phyloP scores from a whole-genome alignment of 2,329 filamentous ascomycete genomes.

The Fusarium scirpi region DNA sequence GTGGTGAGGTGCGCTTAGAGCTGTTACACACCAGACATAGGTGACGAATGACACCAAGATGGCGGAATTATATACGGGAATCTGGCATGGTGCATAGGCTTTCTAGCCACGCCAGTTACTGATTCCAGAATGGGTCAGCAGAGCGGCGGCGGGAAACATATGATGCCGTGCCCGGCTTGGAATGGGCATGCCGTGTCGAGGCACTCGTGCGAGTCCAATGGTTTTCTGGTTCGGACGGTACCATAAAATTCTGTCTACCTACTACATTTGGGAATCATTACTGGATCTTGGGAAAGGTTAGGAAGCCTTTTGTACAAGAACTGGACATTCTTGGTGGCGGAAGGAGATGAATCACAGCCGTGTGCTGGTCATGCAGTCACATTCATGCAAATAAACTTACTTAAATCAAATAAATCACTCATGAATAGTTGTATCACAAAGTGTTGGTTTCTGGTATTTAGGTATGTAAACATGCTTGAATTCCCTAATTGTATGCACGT shows the following conservation, averaged over 20 bases:
- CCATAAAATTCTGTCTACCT: constrained; percentile 43
- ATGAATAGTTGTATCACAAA: not conserved
- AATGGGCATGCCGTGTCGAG: constrained; percentile 36
- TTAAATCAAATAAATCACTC: constrained; percentile 10
- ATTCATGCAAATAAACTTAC: constrained; percentile 36
- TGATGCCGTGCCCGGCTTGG: constrained; percentile 33
- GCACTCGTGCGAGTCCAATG: constrained; percentile 16
- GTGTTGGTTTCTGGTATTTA: not conserved
- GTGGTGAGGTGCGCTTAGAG: constrained; percentile 16
- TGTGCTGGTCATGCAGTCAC: constrained; percentile 37
- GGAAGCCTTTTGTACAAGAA: constrained; percentile 21
- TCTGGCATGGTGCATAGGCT: constrained; percentile 23
- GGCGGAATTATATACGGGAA: constrained; percentile 17
- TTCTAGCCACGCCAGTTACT: constrained; percentile 19
- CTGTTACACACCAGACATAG: constrained; percentile 24
- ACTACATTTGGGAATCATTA: constrained; percentile 24
- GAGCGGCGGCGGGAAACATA: constrained; percentile 32
- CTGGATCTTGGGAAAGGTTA: constrained; percentile 14
- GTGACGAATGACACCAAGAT: constrained; percentile 17
- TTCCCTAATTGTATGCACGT: constrained; percentile 47
- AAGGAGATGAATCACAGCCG: constrained; percentile 27
- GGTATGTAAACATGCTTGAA: not conserved
- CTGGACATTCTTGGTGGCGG: constrained; percentile 14
- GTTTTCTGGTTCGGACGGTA: constrained; percentile 24
- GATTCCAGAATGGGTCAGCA: constrained; percentile 12